phyloP scores from a whole-genome alignment of 2,329 filamentous ascomycete species.

The Aspergillus tubingensis region DNA sequence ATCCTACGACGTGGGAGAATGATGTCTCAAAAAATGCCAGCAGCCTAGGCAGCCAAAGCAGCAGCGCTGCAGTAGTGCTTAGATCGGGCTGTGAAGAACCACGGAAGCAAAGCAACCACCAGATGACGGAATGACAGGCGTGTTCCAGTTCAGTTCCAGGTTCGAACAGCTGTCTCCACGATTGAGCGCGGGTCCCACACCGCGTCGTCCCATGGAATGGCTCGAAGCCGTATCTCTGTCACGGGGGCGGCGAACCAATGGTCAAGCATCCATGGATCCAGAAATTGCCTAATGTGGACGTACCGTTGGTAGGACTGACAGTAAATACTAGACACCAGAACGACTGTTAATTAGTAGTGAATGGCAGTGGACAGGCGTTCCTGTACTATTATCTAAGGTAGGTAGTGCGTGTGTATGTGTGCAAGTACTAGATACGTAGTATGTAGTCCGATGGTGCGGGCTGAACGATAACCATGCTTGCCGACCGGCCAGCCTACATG shows the following conservation, averaged over 20 bases:
- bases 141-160: constrained; percentile 14
- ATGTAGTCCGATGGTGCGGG: background rate
- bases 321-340: no score
- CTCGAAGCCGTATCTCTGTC: constrained; percentile 10
- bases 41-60: background rate
- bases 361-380: no score
- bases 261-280: background rate
- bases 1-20: background rate
- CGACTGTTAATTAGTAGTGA: no score
- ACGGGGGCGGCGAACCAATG: constrained; percentile 12
- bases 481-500: constrained; percentile 5
- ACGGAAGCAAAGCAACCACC: constrained; percentile 4
- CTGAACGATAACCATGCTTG: background rate
- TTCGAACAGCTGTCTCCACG: constrained; percentile 23
- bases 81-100: background rate
- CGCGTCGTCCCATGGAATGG: constrained; percentile 11
- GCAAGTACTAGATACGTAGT: background rate
- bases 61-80: background rate
- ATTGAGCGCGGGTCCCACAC: constrained; percentile 19
- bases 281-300: background rate
- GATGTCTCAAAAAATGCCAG: background rate
- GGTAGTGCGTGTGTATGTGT: background rate
- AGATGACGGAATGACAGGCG: constrained; percentile 18
- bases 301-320: background rate
- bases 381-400: background rate